These are phyloP conservation scores for Solanum hybrid DNA, from an alignment of 305 asterid species.

Conservation along the genomic window DNA sequence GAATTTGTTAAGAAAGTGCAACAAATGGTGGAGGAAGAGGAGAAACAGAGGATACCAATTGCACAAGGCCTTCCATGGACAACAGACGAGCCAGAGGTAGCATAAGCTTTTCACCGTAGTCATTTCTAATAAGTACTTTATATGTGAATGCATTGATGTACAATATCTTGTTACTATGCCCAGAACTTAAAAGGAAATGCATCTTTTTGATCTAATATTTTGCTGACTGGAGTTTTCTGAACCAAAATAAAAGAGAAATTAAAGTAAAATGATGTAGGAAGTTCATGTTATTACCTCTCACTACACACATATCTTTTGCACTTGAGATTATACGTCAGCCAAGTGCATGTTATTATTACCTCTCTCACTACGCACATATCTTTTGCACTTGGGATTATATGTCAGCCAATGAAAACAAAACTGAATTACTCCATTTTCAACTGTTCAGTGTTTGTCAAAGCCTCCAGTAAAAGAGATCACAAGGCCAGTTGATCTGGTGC, in stretches of 20 bases:
- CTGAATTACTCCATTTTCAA: background rate
- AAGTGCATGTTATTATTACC: background rate
- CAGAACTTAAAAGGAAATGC: background rate
- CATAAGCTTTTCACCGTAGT: background rate
- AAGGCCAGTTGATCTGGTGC: constrained; percentile 56
- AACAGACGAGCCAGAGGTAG: constrained; percentile 87
- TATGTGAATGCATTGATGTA: background rate
- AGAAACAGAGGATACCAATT: constrained; percentile 61
- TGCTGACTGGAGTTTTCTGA: background rate
- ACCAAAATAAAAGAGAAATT: background rate
- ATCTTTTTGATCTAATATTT: background rate
- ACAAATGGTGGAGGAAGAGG: constrained; percentile 62
- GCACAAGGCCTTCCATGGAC: constrained; percentile 96
- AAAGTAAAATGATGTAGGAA: background rate
- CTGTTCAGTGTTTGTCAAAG: constrained; percentile 33
- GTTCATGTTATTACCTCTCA: background rate
- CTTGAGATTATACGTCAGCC: background rate
- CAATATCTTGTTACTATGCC: background rate
- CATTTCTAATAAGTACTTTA: background rate
- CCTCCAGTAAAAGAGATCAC: constrained; percentile 63
- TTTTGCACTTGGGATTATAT: background rate
- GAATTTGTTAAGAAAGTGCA: constrained; percentile 62
- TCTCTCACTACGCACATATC: background rate
- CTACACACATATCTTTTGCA: background rate
- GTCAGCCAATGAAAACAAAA: background rate